Conservation (phyloP, 2,329 filamentous ascomycete genomes). For the Ophiostoma triangulosporum region DNA sequence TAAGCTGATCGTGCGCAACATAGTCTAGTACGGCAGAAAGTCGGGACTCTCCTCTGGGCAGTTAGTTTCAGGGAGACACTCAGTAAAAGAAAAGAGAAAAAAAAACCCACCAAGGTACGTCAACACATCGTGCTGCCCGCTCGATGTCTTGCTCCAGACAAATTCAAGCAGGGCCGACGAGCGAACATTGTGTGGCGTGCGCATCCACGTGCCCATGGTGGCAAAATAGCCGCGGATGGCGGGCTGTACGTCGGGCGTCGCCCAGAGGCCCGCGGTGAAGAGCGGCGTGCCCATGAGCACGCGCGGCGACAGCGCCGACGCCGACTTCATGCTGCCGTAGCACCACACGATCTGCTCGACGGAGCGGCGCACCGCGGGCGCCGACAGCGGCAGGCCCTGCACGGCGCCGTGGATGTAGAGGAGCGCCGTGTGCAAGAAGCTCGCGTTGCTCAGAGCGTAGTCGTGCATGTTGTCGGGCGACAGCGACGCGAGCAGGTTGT, state of each 20-base stretch:
- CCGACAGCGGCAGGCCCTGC: background rate
- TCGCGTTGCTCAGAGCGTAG: conserved; percentile 11
- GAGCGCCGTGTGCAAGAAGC: conserved; percentile 9
- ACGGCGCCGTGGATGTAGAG: conserved; percentile 9
- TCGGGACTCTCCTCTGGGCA: conserved; percentile 6
- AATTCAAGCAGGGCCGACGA: conserved; percentile 4
- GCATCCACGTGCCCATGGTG: conserved; percentile 8
- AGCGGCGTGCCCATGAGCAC: conserved; percentile 10
- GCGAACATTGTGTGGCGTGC: conserved; percentile 5
- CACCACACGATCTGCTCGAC: conserved; percentile 9
- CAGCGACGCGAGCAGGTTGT: conserved; percentile 1
- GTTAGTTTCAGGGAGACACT: background rate
- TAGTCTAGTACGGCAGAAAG: conserved; percentile 7
- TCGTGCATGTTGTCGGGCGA: conserved; percentile 7
- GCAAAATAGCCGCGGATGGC: conserved; percentile 1
- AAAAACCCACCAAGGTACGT: conserved; percentile 5
- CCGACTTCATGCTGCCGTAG: conserved; percentile 7
- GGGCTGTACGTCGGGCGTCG: background rate
- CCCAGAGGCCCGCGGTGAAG: conserved; percentile 10
- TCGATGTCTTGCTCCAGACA: conserved; percentile 5
- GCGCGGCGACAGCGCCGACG: conserved; percentile 7
- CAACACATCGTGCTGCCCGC: conserved; percentile 3
- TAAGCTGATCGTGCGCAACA: conserved; percentile 48
- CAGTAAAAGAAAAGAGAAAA: background rate
- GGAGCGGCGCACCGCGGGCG: conserved; percentile 7